Conservation (phyloP, 495 filamentous ascomycete genomes). For the Xylaria castorea region DNA sequence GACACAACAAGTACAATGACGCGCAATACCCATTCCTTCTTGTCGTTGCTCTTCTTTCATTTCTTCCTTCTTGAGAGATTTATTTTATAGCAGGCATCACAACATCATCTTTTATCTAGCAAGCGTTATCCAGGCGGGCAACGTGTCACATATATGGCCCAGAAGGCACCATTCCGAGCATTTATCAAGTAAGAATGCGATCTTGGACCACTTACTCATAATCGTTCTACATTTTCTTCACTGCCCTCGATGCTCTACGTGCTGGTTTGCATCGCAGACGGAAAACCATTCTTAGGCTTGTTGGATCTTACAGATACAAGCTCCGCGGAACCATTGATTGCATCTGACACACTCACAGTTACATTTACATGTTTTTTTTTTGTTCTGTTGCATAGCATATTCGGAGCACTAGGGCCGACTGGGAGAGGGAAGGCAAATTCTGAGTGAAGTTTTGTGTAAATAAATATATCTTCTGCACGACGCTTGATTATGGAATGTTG, state of each 20-base stretch:
- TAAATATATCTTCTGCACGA: not conserved
- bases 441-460: not conserved
- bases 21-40: not conserved
- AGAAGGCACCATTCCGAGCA: not conserved
- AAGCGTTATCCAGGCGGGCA: slow-evolving; percentile 7
- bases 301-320: not conserved
- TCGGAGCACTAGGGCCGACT: not conserved
- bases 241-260: not conserved
- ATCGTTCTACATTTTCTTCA: not conserved
- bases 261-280: not conserved
- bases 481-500: not conserved
- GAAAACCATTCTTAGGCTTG: not conserved
- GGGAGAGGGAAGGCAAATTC: not conserved
- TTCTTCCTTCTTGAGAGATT: not conserved
- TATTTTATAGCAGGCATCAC: slow-evolving; percentile 1
- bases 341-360: not conserved
- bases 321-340: not conserved
- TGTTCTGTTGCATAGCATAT: not conserved
- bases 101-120: not conserved
- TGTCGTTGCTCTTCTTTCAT: not conserved
- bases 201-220: not conserved
- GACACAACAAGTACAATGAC: not conserved
- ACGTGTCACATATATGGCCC: not conserved
- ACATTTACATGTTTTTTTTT: not conserved
- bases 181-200: not conserved